These are phyloP conservation scores for Theileria annulata DNA, from an alignment of 169 alveolate species.

Conservation along the genomic window DNA sequence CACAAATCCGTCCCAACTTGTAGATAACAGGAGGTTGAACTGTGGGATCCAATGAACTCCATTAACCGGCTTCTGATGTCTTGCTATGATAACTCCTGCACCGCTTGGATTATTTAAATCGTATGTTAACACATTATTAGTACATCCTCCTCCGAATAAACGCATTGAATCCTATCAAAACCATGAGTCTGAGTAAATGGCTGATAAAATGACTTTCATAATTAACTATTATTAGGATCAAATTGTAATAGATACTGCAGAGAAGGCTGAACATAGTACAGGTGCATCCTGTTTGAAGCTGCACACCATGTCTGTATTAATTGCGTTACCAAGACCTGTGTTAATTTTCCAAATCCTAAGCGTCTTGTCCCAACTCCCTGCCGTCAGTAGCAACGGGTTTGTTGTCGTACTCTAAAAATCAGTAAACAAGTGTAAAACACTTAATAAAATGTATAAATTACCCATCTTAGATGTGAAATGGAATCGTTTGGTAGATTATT, in stretches of 20 bases:
- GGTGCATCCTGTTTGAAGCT: slow-evolving; percentile 61
- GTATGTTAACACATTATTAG: slow-evolving; percentile 52
- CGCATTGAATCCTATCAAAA: slow-evolving; percentile 38
- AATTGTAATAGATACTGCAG: slow-evolving; percentile 31
- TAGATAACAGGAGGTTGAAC: slow-evolving; percentile 39
- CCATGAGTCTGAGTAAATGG: no score
- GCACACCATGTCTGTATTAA: slow-evolving; percentile 41
- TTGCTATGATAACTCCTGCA: slow-evolving; percentile 56
- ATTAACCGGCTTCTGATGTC: slow-evolving; percentile 59
- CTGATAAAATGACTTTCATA: neutral
- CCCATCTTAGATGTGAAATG: slow-evolving; percentile 67
- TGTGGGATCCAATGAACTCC: slow-evolving; percentile 62
- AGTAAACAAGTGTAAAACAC: neutral
- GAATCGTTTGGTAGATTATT: slow-evolving; percentile 63
- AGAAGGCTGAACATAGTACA: slow-evolving; percentile 43
- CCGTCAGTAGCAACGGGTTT: slow-evolving; percentile 60
- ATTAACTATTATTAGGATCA: no score
- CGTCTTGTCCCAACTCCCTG: slow-evolving; percentile 69
- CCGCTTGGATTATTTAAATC: slow-evolving; percentile 48
- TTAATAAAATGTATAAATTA: neutral
- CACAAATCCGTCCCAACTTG: slow-evolving; percentile 67
- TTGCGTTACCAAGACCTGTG: slow-evolving; percentile 21
- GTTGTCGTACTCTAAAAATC: slow-evolving; percentile 28
- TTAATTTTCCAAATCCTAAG: slow-evolving; percentile 52
- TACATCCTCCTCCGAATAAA: slow-evolving; percentile 66